Percentiles rank a stretch among this genome's conserved stretches.
Conservation (phyloP, 495 filamentous ascomycete species). For the Penicillium paradoxum region DNA sequence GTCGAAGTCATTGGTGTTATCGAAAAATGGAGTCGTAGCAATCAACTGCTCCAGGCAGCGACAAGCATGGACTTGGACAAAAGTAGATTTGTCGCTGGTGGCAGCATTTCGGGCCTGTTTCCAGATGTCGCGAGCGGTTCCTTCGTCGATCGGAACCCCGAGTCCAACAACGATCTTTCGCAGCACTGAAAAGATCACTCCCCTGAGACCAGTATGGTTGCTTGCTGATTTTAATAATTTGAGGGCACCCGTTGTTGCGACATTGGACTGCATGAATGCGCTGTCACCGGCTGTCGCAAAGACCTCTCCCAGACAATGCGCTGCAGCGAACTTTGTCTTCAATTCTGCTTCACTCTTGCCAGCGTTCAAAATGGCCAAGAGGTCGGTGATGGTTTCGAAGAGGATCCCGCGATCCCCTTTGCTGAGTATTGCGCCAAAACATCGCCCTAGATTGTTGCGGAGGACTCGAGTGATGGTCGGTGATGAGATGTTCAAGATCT, state of each 20-base stretch:
- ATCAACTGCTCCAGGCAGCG: slow-evolving; percentile 72
- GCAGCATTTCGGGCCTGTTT: slow-evolving; percentile 79
- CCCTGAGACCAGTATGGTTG: slow-evolving; percentile 75
- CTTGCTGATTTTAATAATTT: slow-evolving; percentile 77
- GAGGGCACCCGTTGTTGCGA: slow-evolving; percentile 64
- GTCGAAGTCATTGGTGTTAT: slow-evolving; percentile 89
- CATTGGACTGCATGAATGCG: slow-evolving; percentile 75
- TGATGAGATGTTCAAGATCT: slow-evolving; percentile 79
- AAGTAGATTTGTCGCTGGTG: slow-evolving; percentile 71
- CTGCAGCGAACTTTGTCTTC: slow-evolving; percentile 76
- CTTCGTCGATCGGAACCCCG: slow-evolving; percentile 73
- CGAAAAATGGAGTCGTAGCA: slow-evolving; percentile 69
- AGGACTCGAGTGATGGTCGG: slow-evolving; percentile 85
- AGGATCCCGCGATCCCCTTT: slow-evolving; percentile 88
- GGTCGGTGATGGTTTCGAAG: slow-evolving; percentile 89
- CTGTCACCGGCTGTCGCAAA: slow-evolving; percentile 89
- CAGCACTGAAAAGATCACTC: slow-evolving; percentile 74
- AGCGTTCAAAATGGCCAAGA: slow-evolving; percentile 67
- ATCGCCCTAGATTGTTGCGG: slow-evolving; percentile 79
- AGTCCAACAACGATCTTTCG: slow-evolving; percentile 72
- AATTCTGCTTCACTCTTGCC: slow-evolving; percentile 79
- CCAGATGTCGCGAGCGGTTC: slow-evolving; percentile 83
- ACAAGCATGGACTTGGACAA: slow-evolving; percentile 77
- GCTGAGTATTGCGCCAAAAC: slow-evolving; percentile 75
- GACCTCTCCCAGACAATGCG: slow-evolving; percentile 81